phyloP scores from a whole-genome alignment of 129 eudicot species.

The Chrysanthemum lavandulifolium region DNA sequence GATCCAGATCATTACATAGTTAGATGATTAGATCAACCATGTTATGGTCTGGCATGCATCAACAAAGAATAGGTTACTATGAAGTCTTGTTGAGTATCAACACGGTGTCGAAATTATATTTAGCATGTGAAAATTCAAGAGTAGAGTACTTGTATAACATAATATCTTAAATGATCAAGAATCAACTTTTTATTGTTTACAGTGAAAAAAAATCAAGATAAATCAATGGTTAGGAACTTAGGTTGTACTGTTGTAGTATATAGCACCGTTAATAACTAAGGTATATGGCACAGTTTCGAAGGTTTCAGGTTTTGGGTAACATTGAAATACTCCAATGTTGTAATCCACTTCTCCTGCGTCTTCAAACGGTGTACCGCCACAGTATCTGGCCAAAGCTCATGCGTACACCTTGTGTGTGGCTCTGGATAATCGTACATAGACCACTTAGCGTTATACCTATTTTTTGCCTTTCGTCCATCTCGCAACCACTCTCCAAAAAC shows the following conservation, averaged over 20 bases:
- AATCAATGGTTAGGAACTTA: neutral
- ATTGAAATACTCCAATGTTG: constrained; percentile 73
- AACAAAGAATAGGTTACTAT: too few species aligned
- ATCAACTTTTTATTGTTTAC: constrained; percentile 15
- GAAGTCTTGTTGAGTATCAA: too few species aligned
- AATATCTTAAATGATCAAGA: constrained; percentile 5
- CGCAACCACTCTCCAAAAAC: constrained; percentile 72
- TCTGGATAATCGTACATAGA: constrained; percentile 86
- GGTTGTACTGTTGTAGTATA: neutral
- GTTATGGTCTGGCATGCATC: too few species aligned
- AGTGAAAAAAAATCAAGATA: neutral
- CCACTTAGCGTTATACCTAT: constrained; percentile 86
- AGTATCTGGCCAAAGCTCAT: constrained; percentile 92
- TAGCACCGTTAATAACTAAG: constrained; percentile 30
- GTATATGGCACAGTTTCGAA: constrained; percentile 75
- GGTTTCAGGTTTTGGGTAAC: constrained; percentile 69
- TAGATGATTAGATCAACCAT: too few species aligned
- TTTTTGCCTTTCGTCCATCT: constrained; percentile 60
- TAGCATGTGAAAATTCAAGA: too few species aligned
- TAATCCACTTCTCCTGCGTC: constrained; percentile 83
- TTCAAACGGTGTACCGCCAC: constrained; percentile 80
- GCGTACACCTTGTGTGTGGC: constrained; percentile 71
- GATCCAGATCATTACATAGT: too few species aligned
- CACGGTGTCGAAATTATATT: too few species aligned
- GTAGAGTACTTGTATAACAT: neutral